Percentiles rank a stretch among this genome's conserved stretches.
phyloP scores from a whole-genome alignment of 176 grass and related monocot genomes.

The Typha latifolia region DNA sequence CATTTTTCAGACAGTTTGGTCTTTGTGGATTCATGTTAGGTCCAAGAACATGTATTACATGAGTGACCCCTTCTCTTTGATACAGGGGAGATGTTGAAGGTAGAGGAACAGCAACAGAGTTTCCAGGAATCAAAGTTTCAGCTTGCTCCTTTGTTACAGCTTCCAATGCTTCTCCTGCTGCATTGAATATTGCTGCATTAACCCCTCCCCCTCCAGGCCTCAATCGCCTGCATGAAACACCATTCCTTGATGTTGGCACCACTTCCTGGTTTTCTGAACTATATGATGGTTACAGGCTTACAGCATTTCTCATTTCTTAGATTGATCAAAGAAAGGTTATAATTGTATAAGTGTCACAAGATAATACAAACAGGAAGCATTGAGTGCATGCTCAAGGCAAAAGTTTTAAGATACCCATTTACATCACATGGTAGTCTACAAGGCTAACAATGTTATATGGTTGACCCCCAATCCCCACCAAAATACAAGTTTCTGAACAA shows the following conservation, averaged over 20 bases:
- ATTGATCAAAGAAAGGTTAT: neutral
- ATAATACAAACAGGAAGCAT: neutral
- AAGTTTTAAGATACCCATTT: neutral
- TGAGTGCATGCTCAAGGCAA: neutral
- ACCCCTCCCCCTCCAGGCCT: constrained; percentile 93
- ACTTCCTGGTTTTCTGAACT: neutral
- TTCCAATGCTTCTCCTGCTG: constrained; percentile 60
- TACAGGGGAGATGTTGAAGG: constrained; percentile 58
- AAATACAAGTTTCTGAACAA: too few species aligned
- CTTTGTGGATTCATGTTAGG: constrained; percentile 97
- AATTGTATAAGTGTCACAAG: neutral
- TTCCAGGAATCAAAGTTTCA: constrained; percentile 65
- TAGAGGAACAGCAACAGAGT: constrained; percentile 51
- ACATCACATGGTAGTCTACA: neutral
- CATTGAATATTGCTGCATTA: constrained; percentile 85
- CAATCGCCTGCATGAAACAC: constrained; percentile 51
- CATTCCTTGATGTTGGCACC: neutral
- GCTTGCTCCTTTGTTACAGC: constrained; percentile 52
- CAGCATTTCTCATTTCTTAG: neutral
- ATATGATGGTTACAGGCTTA: neutral
- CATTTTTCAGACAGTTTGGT: constrained; percentile 72
- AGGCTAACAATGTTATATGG: neutral
- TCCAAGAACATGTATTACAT: constrained; percentile 94
- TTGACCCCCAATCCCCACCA: neutral
- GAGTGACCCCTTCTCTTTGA: constrained; percentile 66